Percentiles rank a stretch among this genome's conserved stretches.
These are phyloP conservation scores for Cryptococcus deneoformans DNA, from an alignment of 1,284 basidiomycete species.

Conservation along the genomic window DNA sequence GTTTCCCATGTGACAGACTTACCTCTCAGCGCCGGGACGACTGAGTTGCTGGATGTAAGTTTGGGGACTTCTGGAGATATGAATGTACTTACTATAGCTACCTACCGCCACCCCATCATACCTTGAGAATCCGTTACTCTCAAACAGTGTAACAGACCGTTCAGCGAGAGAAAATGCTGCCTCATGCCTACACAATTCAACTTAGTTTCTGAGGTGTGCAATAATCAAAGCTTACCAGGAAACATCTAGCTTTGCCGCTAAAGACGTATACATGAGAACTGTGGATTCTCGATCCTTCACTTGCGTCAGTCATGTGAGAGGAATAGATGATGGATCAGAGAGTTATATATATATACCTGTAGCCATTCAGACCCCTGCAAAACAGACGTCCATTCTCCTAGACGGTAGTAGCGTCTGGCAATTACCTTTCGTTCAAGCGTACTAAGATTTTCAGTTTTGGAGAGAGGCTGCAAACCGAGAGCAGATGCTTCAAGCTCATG, in stretches of 20 bases:
- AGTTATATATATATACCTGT: constrained; percentile 25
- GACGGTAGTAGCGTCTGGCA: constrained; percentile 29
- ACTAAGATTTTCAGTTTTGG: background rate
- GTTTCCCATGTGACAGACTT: background rate
- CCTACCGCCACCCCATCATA: constrained; percentile 24
- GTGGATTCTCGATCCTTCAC: constrained; percentile 28
- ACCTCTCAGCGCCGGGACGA: constrained; percentile 40
- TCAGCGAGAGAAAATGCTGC: constrained; percentile 31
- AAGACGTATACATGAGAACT: constrained; percentile 33
- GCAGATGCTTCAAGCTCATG: constrained; percentile 17
- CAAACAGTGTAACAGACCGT: constrained; percentile 34
- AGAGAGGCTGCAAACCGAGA: constrained; percentile 25
- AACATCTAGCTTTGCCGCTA: constrained; percentile 32
- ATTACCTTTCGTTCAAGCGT: constrained; percentile 13
- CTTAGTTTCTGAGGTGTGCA: background rate
- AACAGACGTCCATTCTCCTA: constrained; percentile 36
- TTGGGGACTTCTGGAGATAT: background rate
- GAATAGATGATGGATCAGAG: background rate
- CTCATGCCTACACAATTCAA: constrained; percentile 19
- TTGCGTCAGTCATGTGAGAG: too few relatives aligned
- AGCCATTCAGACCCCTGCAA: constrained; percentile 32
- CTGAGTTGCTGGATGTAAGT: constrained; percentile 8
- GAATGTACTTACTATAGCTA: constrained; percentile 28
- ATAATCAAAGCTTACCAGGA: constrained; percentile 21
- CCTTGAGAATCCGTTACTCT: constrained; percentile 20